Evolutionary conservation across 2,329 filamentous ascomycete species (phyloP).

Genomic region (Exophiala xenobiotica): DNA sequence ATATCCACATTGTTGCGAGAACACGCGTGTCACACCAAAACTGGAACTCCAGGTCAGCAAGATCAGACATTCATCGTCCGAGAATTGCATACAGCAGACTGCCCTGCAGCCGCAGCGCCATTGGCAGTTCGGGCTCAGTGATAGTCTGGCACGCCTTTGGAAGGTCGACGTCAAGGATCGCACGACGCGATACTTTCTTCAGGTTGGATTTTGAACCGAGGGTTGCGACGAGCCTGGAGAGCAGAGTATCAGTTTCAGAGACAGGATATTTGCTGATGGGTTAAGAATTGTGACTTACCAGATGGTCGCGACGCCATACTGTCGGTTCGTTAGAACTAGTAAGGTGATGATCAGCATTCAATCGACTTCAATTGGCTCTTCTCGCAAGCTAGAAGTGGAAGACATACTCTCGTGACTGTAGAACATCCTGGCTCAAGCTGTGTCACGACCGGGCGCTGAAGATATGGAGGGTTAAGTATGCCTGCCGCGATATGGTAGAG

Average conservation of each 20-base stretch:
- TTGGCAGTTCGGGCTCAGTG: slow-evolving; percentile 75
- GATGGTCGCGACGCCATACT: slow-evolving; percentile 91
- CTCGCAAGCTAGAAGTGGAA: not conserved
- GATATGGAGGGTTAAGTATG: no score
- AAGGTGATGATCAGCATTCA: slow-evolving; percentile 19
- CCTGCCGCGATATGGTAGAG: no score
- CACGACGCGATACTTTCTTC: slow-evolving; percentile 76
- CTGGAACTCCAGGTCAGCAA: slow-evolving; percentile 37
- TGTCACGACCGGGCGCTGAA: no score
- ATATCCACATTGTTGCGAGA: slow-evolving; percentile 82
- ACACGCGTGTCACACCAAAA: slow-evolving; percentile 81
- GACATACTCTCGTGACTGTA: slow-evolving; percentile 88
- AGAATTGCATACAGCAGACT: slow-evolving; percentile 66
- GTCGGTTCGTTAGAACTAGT: slow-evolving; percentile 73
- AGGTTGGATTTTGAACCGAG: slow-evolving; percentile 70
- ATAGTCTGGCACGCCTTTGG: slow-evolving; percentile 87
- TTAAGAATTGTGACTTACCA: slow-evolving; percentile 59
- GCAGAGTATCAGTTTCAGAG: not conserved
- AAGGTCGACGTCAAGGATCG: slow-evolving; percentile 85
- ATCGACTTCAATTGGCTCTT: not conserved
- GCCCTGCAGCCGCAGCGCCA: slow-evolving; percentile 85
- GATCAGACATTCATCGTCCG: not conserved
- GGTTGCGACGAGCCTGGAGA: slow-evolving; percentile 80
- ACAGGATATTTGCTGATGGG: not conserved
- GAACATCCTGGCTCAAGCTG: slow-evolving; percentile 69